These are phyloP conservation scores for Eimeria brunetti DNA, from an alignment of 169 alveolate species.

Conservation along the genomic window DNA sequence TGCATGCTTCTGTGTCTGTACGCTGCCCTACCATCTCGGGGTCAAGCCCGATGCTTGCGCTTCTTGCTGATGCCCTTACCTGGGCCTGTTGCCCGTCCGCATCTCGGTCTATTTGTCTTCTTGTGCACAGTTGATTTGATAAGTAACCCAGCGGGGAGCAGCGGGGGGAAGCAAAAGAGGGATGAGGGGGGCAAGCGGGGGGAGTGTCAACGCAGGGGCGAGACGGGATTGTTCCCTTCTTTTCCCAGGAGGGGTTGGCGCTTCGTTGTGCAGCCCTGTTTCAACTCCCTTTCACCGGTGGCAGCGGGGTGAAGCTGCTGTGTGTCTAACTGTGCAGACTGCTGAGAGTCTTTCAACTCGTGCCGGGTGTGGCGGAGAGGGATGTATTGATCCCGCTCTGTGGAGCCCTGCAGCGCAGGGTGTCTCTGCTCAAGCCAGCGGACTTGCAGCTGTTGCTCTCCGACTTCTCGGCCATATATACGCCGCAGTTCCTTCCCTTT, in stretches of 20 bases:
- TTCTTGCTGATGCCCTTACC: background rate
- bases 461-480: constrained; percentile 46
- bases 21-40: background rate
- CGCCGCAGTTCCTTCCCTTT: constrained; percentile 50
- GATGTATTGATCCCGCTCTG: background rate
- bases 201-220: background rate
- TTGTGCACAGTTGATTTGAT: background rate
- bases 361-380: constrained; percentile 66
- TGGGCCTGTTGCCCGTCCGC: too few species aligned
- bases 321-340: background rate
- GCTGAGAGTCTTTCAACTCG: constrained; percentile 30
- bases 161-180: too few species aligned
- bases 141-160: background rate
- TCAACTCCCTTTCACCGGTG: background rate
- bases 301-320: background rate
- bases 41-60: background rate
- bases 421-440: constrained; percentile 2
- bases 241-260: background rate
- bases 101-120: too few species aligned
- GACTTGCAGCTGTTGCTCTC: constrained; percentile 55
- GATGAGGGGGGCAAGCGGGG: background rate
- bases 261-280: background rate
- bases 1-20: background rate
- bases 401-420: constrained; percentile 34
- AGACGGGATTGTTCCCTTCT: background rate